Conservation (phyloP, 345 rosid species). For the Corymbia maculata region DNA sequence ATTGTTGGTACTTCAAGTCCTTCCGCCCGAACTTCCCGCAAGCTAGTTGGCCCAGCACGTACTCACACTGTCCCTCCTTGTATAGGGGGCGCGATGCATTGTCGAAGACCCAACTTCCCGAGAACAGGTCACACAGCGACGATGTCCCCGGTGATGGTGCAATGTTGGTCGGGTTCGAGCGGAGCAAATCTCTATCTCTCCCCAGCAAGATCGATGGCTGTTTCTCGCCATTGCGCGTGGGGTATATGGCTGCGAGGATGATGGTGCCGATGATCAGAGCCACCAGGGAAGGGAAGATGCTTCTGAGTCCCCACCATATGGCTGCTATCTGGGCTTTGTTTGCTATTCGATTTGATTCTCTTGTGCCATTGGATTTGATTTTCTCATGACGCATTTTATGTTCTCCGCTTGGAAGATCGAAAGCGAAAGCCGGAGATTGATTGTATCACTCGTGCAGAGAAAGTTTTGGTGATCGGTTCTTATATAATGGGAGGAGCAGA, state of each 20-base stretch:
- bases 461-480: background rate
- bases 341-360: background rate
- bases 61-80: slow-evolving; percentile 66
- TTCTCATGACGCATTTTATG: background rate
- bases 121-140: slow-evolving; percentile 46
- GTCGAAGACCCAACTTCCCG: slow-evolving; percentile 74
- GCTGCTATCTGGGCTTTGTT: background rate
- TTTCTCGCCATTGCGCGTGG: slow-evolving; percentile 10
- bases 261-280: slow-evolving; percentile 39
- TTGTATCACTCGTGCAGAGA: background rate
- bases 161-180: background rate
- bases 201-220: background rate
- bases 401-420: background rate
- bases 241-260: slow-evolving; percentile 32
- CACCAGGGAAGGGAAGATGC: slow-evolving; percentile 44
- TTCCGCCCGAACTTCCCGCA: slow-evolving; percentile 80
- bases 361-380: background rate
- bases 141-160: background rate
- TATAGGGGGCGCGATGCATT: slow-evolving; percentile 63
- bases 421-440: background rate
- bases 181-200: background rate
- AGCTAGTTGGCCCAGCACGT: slow-evolving; percentile 70
- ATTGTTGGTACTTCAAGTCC: slow-evolving; percentile 50
- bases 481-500: background rate
- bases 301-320: background rate